phyloP scores from a whole-genome alignment of 2,329 filamentous ascomycete species.

The Aspergillus tanneri region DNA sequence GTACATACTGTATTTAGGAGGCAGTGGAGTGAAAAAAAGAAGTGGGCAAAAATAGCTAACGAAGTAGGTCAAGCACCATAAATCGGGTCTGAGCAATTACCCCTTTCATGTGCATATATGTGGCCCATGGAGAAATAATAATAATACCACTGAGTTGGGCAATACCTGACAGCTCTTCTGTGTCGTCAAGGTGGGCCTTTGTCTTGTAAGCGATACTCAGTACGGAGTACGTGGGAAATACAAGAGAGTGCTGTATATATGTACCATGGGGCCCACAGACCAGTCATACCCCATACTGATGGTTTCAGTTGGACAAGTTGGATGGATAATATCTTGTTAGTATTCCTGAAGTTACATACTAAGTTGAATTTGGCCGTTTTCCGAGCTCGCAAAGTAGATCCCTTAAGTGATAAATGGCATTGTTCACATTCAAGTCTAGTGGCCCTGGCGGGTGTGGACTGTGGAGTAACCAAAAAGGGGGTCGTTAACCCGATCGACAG shows the following conservation, averaged over 20 bases:
- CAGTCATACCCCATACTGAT: too few relatives aligned
- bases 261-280: too few relatives aligned
- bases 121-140: slow-evolving; percentile 11
- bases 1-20: too few relatives aligned
- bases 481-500: slow-evolving; percentile 16
- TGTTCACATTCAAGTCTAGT: not conserved
- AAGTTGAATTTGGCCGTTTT: not conserved
- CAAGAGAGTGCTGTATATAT: not conserved
- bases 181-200: slow-evolving; percentile 16
- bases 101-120: slow-evolving; percentile 21
- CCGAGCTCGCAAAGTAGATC: not conserved
- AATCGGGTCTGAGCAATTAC: slow-evolving; percentile 1
- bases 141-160: slow-evolving; percentile 3
- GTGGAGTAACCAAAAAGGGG: slow-evolving; percentile 8
- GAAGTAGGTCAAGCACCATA: too few relatives aligned
- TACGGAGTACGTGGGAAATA: slow-evolving; percentile 2
- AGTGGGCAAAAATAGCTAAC: too few relatives aligned
- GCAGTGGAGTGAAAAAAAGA: too few relatives aligned
- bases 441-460: not conserved
- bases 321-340: too few relatives aligned
- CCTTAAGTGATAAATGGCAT: not conserved
- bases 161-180: slow-evolving; percentile 9
- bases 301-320: too few relatives aligned
- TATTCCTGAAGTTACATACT: too few relatives aligned
- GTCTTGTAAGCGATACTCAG: slow-evolving; percentile 6